These are phyloP conservation scores for Mangifera indica DNA, from an alignment of 345 rosid species.

Conservation along the genomic window DNA sequence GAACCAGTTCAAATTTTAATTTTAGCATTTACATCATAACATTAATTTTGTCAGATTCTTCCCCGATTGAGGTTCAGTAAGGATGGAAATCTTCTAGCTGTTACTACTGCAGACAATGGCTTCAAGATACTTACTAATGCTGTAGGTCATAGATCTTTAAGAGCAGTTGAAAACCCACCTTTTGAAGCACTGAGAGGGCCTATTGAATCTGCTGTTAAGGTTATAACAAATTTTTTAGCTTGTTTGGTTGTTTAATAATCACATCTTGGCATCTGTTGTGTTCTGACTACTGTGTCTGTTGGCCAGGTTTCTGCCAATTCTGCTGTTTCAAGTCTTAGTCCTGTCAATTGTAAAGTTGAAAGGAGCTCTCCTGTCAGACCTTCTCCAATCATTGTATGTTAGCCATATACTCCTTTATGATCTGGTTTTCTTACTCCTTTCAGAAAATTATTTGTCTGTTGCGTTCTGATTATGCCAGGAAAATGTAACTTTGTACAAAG, in stretches of 20 bases:
- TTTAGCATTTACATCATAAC: slow-evolving; percentile 4
- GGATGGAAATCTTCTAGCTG: slow-evolving; percentile 91
- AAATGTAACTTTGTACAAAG: neutral
- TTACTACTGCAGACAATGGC: slow-evolving; percentile 80
- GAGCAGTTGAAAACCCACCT: slow-evolving; percentile 53
- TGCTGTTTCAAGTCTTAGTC: slow-evolving; percentile 43
- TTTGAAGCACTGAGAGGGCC: slow-evolving; percentile 68
- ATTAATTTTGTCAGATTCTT: slow-evolving; percentile 46
- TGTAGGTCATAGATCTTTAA: slow-evolving; percentile 60
- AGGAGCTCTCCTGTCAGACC: slow-evolving; percentile 79
- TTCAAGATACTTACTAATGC: slow-evolving; percentile 85
- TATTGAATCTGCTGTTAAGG: slow-evolving; percentile 67
- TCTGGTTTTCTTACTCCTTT: neutral
- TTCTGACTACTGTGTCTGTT: slow-evolving; percentile 17
- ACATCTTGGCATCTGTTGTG: slow-evolving; percentile 9
- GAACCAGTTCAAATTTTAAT: slow-evolving; percentile 8
- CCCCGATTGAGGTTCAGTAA: slow-evolving; percentile 82
- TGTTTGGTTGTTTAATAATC: slow-evolving; percentile 15
- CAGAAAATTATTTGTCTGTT: neutral
- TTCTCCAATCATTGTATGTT: slow-evolving; percentile 60
- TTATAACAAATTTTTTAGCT: slow-evolving; percentile 17
- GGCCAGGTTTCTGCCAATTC: slow-evolving; percentile 65
- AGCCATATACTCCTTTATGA: neutral
- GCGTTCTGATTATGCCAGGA: neutral
- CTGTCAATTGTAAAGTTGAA: slow-evolving; percentile 73